Evolutionary conservation across 2,329 filamentous ascomycete genomes (phyloP).

Genomic region (Fusarium temperatum): DNA sequence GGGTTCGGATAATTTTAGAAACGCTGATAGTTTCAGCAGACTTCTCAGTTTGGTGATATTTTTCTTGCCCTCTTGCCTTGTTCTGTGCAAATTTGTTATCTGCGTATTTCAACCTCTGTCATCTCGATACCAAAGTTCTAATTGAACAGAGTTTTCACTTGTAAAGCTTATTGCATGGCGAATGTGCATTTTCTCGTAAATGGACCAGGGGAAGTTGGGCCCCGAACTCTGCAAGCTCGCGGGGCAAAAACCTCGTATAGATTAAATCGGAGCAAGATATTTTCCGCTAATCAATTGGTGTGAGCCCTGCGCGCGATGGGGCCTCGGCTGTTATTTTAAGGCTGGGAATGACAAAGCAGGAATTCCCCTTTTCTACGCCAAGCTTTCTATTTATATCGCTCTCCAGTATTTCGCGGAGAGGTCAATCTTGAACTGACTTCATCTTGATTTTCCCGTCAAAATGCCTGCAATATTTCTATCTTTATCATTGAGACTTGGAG

Average conservation of each 20-base stretch:
- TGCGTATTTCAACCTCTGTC: background rate
- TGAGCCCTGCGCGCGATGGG: background rate
- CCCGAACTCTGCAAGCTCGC: background rate
- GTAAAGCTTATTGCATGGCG: conserved; percentile 4
- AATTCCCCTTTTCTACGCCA: background rate
- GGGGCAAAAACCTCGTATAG: conserved; percentile 15
- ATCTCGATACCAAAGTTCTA: background rate
- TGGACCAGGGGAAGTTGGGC: background rate
- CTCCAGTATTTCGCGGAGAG: background rate
- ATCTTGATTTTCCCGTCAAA: background rate
- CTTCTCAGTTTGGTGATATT: background rate
- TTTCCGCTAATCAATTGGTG: conserved; percentile 20
- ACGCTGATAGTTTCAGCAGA: background rate
- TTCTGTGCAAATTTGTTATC: background rate
- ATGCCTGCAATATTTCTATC: background rate
- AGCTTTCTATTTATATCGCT: background rate
- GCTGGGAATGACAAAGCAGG: background rate
- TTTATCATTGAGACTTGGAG: fast-evolving
- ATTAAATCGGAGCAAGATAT: conserved; percentile 7
- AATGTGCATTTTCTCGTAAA: background rate
- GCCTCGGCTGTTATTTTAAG: conserved; percentile 9
- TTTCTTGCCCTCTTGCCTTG: background rate
- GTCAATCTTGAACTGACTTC: background rate
- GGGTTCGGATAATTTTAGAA: conserved; percentile 6
- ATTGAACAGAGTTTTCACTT: background rate